These are phyloP conservation scores for Epithele typhae DNA, from an alignment of 768 basidiomycete species.

Conservation along the genomic window DNA sequence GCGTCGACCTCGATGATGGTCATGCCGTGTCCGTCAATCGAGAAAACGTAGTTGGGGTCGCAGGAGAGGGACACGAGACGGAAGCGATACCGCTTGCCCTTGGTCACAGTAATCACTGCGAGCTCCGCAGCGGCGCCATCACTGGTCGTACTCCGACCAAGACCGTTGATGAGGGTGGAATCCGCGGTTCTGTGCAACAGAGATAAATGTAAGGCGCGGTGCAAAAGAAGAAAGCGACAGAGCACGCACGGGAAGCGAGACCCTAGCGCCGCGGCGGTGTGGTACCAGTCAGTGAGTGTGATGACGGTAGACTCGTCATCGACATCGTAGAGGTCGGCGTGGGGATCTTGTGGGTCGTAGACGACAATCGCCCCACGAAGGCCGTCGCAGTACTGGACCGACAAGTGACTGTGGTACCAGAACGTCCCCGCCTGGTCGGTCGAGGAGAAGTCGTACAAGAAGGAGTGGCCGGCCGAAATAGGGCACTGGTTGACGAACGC, in stretches of 20 bases:
- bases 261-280: slow-evolving; percentile 12
- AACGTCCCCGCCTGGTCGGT: slow-evolving; percentile 28
- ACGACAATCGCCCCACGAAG: slow-evolving; percentile 32
- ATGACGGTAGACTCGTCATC: slow-evolving; percentile 40
- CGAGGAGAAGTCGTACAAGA: slow-evolving; percentile 34
- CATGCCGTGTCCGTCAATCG: slow-evolving; percentile 39
- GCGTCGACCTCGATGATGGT: slow-evolving; percentile 54
- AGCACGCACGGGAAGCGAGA: slow-evolving; percentile 11
- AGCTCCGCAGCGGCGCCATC: slow-evolving; percentile 7
- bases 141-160: slow-evolving; percentile 33
- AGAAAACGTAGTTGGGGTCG: slow-evolving; percentile 38
- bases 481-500: slow-evolving; percentile 43
- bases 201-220: not conserved
- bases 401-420: slow-evolving; percentile 42
- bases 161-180: slow-evolving; percentile 42
- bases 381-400: slow-evolving; percentile 38
- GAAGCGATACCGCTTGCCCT: slow-evolving; percentile 22
- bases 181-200: slow-evolving; percentile 19
- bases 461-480: slow-evolving; percentile 33
- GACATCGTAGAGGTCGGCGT: slow-evolving; percentile 25
- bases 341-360: slow-evolving; percentile 28
- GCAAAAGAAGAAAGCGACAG: not conserved
- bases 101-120: slow-evolving; percentile 21
- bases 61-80: slow-evolving; percentile 18
- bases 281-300: slow-evolving; percentile 43